phyloP scores from a whole-genome alignment of 2,329 filamentous ascomycete species.

The Stromatinia cepivora region DNA sequence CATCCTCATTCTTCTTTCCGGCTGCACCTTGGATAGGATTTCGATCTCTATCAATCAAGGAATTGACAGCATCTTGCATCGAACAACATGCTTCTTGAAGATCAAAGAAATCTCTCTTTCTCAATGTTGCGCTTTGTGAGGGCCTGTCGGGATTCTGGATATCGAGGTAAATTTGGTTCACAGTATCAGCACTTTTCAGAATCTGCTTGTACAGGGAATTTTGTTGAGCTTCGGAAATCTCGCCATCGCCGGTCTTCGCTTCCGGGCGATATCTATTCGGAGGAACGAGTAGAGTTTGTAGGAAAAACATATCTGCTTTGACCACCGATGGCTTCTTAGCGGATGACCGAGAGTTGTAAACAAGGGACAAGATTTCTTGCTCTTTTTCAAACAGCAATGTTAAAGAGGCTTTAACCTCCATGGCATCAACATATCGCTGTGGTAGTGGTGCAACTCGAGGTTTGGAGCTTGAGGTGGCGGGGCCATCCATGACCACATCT shows the following conservation, averaged over 20 bases:
- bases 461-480: slow-evolving; percentile 40
- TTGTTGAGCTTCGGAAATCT: slow-evolving; percentile 84
- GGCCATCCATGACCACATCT: slow-evolving; percentile 56
- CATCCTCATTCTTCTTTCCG: slow-evolving; percentile 78
- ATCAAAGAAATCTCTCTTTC: slow-evolving; percentile 67
- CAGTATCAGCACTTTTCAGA: slow-evolving; percentile 69
- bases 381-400: slow-evolving; percentile 83
- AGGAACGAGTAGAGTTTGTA: slow-evolving; percentile 81
- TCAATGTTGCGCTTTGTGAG: slow-evolving; percentile 33
- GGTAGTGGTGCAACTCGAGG: slow-evolving; percentile 44
- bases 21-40: slow-evolving; percentile 79
- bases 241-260: slow-evolving; percentile 74
- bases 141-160: slow-evolving; percentile 45
- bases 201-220: slow-evolving; percentile 88
- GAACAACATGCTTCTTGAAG: slow-evolving; percentile 80
- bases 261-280: slow-evolving; percentile 91
- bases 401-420: slow-evolving; percentile 79
- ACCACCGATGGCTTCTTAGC: slow-evolving; percentile 58
- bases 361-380: slow-evolving; percentile 75
- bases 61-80: slow-evolving; percentile 87
- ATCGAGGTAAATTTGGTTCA: slow-evolving; percentile 73
- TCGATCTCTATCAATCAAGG: slow-evolving; percentile 85
- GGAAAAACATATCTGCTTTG: slow-evolving; percentile 91
- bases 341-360: slow-evolving; percentile 73
- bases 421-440: slow-evolving; percentile 78